Percentiles rank a stretch among this genome's conserved stretches.
phyloP scores from a whole-genome alignment of 163 green algal genomes.

The Chlamydomonas reinhardtii region DNA sequence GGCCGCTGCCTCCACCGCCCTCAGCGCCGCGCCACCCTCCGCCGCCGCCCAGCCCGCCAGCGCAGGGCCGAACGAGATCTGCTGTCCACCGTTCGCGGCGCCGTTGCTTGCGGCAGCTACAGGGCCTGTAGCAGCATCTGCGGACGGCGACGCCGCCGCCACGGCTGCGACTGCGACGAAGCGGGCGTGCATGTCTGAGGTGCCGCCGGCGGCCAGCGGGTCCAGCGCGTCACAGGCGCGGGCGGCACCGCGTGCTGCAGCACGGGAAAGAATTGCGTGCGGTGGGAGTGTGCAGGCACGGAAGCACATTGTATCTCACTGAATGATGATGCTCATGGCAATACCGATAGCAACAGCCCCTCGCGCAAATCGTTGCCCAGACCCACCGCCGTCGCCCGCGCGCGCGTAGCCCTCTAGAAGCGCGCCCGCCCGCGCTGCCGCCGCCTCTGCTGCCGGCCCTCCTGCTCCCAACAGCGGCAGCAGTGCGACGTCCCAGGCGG shows the following conservation, averaged over 20 bases:
- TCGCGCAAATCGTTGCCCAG: too few species aligned
- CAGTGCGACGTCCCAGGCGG: conserved; percentile 32
- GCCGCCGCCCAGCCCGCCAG: conserved; percentile 32
- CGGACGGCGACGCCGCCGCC: background rate
- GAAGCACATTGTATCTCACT: too few species aligned
- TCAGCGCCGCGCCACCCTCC: conserved; percentile 26
- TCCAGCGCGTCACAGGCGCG: conserved; percentile 27
- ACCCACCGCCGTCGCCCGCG: too few species aligned
- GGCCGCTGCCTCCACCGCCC: conserved; percentile 21
- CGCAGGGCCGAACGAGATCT: background rate
- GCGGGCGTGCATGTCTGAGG: conserved; percentile 29
- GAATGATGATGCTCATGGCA: too few species aligned
- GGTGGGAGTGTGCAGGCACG: too few species aligned
- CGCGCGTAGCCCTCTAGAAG: background rate
- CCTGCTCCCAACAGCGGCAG: conserved; percentile 29
- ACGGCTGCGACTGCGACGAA: conserved; percentile 17
- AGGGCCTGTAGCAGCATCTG: too few species aligned
- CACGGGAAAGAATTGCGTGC: too few species aligned
- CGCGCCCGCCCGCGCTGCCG: background rate
- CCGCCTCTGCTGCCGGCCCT: conserved; percentile 10
- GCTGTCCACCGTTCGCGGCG: too few species aligned
- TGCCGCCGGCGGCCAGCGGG: conserved; percentile 9
- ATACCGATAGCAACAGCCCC: too few species aligned
- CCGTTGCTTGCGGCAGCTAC: too few species aligned
- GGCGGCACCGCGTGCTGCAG: too few species aligned